A percentile compares a stretch with the other conserved stretches of the same genome.
Conservation (phyloP, 768 basidiomycete species). For the Rubroboletus satanas region DNA sequence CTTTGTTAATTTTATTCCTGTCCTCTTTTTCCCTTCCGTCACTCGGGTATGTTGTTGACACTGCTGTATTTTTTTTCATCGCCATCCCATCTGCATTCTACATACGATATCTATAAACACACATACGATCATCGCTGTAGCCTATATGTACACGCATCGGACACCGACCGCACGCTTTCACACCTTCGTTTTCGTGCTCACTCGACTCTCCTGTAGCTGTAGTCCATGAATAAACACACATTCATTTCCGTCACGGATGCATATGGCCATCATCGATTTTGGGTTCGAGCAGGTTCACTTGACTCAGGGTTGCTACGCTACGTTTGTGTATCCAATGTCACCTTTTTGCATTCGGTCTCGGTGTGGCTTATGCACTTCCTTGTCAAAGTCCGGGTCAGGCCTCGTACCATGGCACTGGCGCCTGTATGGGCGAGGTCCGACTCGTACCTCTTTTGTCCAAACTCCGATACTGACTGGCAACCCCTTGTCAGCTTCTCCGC, state of each 20-base stretch:
- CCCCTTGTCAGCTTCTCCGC: no score
- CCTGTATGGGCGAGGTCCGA: no score
- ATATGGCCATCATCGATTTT: no score
- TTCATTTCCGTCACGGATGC: neutral
- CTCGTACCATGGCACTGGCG: no score
- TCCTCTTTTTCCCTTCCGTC: neutral
- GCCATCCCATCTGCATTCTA: neutral
- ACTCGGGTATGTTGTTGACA: conserved; percentile 1
- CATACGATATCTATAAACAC: neutral
- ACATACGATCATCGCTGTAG: conserved; percentile 14
- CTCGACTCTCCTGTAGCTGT: conserved; percentile 2
- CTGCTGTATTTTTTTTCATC: neutral
- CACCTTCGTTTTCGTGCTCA: neutral
- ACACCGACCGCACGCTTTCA: neutral
- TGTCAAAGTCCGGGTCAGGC: no score
- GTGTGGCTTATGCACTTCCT: no score
- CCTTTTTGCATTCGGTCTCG: no score
- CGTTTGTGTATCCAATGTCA: no score
- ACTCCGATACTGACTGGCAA: no score
- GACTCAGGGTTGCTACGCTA: no score
- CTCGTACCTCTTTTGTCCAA: no score
- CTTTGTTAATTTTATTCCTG: neutral
- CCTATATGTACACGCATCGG: conserved; percentile 1
- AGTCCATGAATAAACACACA: conserved; percentile 3
- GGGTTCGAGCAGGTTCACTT: no score